These are phyloP conservation scores for Ustilago lituana DNA, from an alignment of 1,284 basidiomycete genomes.

Conservation along the genomic window DNA sequence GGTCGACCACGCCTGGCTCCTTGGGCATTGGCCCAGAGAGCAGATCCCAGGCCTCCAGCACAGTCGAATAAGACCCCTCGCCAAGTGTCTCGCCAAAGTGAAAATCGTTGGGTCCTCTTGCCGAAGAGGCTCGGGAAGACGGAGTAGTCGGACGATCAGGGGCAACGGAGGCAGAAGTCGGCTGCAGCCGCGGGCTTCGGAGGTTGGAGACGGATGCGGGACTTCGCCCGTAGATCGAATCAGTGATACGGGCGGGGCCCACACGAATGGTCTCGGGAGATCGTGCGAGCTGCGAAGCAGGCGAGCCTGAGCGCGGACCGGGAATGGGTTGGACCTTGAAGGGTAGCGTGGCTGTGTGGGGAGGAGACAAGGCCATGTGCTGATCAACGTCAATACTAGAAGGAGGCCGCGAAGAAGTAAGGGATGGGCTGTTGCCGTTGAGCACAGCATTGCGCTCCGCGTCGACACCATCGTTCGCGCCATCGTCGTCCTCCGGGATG, in stretches of 20 bases:
- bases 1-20: constrained; percentile 29
- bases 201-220: constrained; percentile 33
- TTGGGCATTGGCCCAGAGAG: constrained; percentile 38
- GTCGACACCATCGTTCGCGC: constrained; percentile 3
- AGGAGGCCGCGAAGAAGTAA: not conserved
- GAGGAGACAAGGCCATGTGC: constrained; percentile 21
- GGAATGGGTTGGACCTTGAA: constrained; percentile 12
- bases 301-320: constrained; percentile 29
- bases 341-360: constrained; percentile 3
- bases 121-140: constrained; percentile 16
- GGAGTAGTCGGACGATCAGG: constrained; percentile 24
- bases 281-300: constrained; percentile 34
- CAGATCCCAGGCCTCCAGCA: constrained; percentile 65
- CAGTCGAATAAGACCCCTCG: constrained; percentile 66
- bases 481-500: constrained; percentile 36
- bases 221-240: constrained; percentile 42
- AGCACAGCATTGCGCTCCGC: constrained; percentile 1
- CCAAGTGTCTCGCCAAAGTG: constrained; percentile 65
- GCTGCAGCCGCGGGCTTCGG: constrained; percentile 30
- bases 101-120: constrained; percentile 59
- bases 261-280: constrained; percentile 45
- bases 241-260: constrained; percentile 22
- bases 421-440: not conserved
- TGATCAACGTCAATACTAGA: constrained; percentile 3
- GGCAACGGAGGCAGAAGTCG: constrained; percentile 11